Conservation (phyloP, 2,329 filamentous ascomycete species). For the Aspergillus sergii region DNA sequence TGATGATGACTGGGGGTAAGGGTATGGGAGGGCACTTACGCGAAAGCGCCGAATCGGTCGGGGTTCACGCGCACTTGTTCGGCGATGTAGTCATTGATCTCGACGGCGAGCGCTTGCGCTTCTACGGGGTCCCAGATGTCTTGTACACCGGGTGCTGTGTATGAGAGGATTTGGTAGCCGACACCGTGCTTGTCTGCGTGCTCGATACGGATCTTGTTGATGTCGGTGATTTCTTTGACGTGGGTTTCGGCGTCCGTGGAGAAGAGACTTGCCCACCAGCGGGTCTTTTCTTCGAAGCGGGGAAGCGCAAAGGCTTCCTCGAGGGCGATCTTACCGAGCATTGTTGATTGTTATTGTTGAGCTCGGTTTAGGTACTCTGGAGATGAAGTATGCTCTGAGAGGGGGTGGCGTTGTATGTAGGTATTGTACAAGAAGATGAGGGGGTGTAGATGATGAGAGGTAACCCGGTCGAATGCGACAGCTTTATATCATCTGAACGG, state of each 20-base stretch:
- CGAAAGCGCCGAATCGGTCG: slow-evolving; percentile 50
- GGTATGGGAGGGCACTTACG: slow-evolving; percentile 24
- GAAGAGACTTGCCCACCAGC: slow-evolving; percentile 65
- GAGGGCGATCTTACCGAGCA: slow-evolving; percentile 64
- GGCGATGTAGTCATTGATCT: slow-evolving; percentile 53
- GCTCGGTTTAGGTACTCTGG: neutral
- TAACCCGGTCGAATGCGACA: neutral
- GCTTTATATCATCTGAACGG: neutral
- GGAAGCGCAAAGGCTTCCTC: slow-evolving; percentile 66
- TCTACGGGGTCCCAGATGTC: slow-evolving; percentile 50
- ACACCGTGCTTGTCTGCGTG: slow-evolving; percentile 50
- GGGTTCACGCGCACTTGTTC: slow-evolving; percentile 45
- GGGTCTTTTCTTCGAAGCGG: slow-evolving; percentile 59
- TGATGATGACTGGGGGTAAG: neutral
- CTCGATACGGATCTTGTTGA: slow-evolving; percentile 47
- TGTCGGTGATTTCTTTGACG: slow-evolving; percentile 57
- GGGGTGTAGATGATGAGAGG: neutral
- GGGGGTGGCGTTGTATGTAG: neutral
- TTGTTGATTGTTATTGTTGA: slow-evolving; percentile 28
- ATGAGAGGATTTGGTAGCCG: slow-evolving; percentile 52
- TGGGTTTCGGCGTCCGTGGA: slow-evolving; percentile 62
- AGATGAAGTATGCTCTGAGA: neutral
- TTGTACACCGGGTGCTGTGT: slow-evolving; percentile 53
- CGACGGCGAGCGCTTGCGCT: slow-evolving; percentile 47
- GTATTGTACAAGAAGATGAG: neutral